Conservation (phyloP, 805 yeast species). For the Saccharomycopsis oosterbeekiorum region DNA sequence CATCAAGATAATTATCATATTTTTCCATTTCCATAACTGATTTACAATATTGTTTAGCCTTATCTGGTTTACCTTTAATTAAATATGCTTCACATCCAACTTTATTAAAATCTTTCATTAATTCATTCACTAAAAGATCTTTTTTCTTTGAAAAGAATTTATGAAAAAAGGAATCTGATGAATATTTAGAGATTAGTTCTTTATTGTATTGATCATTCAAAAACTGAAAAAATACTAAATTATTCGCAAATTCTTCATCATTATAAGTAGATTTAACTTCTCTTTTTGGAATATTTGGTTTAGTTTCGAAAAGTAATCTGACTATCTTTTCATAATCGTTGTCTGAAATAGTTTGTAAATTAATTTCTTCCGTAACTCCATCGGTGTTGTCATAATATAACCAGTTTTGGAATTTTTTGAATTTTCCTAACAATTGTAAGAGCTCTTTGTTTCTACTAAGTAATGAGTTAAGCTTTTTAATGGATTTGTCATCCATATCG, state of each 20-base stretch:
- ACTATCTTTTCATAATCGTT: conserved; percentile 20
- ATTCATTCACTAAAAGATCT: conserved; percentile 6
- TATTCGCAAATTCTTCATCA: conserved; percentile 19
- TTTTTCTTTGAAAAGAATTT: conserved; percentile 3
- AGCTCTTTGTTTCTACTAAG: conserved; percentile 26
- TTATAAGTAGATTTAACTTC: conserved; percentile 21
- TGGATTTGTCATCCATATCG: conserved; percentile 59
- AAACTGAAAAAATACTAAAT: conserved; percentile 19
- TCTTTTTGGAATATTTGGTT: conserved; percentile 14
- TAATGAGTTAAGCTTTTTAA: conserved; percentile 44
- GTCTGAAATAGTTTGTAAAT: conserved; percentile 36
- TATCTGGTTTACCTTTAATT: conserved; percentile 1
- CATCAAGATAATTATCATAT: conserved; percentile 5
- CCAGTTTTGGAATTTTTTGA: conserved; percentile 33
- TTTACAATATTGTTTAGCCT: conserved; percentile 11
- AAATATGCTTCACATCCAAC: conserved; percentile 13
- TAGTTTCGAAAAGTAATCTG: conserved; percentile 4
- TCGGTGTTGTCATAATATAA: conserved; percentile 26
- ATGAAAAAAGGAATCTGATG: conserved; percentile 1
- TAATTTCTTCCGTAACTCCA: conserved; percentile 28
- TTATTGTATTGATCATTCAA: conserved; percentile 10
- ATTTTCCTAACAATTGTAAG: conserved; percentile 32
- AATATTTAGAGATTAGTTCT: not conserved
- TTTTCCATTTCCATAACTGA: conserved; percentile 5
- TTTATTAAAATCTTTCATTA: conserved; percentile 10